Conservation (phyloP, 768 basidiomycete genomes). For the Auricularia cornea region DNA sequence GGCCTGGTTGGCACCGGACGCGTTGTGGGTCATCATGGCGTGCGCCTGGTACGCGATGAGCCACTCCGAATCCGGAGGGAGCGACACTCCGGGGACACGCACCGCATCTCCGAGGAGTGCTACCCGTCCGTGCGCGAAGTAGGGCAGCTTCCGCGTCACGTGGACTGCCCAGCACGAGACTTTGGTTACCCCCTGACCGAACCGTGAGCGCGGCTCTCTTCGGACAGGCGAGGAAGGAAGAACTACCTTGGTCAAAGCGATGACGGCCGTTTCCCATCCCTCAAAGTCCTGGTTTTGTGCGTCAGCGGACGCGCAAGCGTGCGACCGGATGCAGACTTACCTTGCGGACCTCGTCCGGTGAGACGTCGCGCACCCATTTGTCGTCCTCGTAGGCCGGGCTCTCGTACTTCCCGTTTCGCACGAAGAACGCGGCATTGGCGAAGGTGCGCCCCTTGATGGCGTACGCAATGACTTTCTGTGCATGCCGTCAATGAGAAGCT, state of each 20-base stretch:
- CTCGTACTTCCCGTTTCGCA: neutral
- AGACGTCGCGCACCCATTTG: neutral
- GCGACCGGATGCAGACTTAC: neutral
- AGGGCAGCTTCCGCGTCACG: slow-evolving; percentile 30
- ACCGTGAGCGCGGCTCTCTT: neutral
- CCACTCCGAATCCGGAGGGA: neutral
- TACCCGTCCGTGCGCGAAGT: slow-evolving; percentile 32
- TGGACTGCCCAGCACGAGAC: slow-evolving; percentile 40
- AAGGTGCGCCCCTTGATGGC: neutral
- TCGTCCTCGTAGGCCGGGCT: neutral
- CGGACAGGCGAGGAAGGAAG: slow-evolving; percentile 2
- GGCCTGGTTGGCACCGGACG: slow-evolving; percentile 42
- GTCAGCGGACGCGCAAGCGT: neutral
- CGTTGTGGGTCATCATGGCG: slow-evolving; percentile 39
- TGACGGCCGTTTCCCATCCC: slow-evolving; percentile 5
- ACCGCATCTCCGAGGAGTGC: slow-evolving; percentile 45
- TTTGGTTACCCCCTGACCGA: slow-evolving; percentile 25
- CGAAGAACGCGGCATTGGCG: neutral
- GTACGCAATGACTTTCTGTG: neutral
- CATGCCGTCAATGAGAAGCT: neutral
- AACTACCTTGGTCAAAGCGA: slow-evolving; percentile 10
- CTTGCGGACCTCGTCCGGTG: neutral
- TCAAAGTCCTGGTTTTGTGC: slow-evolving; percentile 6
- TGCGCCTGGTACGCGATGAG: too few relatives aligned
- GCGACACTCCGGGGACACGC: slow-evolving; percentile 9